Evolutionary conservation across 106 monocot genomes (phyloP).

Genomic region (Acorus gramineus): DNA sequence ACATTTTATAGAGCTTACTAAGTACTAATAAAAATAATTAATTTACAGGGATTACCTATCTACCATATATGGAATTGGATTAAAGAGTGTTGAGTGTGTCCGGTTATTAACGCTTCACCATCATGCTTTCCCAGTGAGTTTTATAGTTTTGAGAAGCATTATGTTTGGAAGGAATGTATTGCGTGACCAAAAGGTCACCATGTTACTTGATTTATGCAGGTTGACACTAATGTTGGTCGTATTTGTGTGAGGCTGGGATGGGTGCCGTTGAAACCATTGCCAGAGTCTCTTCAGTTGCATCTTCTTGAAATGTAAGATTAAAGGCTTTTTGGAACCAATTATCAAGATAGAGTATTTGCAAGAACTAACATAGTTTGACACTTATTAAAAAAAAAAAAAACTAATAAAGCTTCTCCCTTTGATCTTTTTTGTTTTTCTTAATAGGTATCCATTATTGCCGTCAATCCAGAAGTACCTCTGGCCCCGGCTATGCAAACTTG

Average conservation of each 20-base stretch:
- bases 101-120: background rate
- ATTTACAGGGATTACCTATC: background rate
- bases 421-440: background rate
- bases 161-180: background rate
- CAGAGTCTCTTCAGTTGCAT: background rate
- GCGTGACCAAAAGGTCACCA: no score
- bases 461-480: constrained; percentile 47
- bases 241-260: constrained; percentile 7
- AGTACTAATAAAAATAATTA: background rate
- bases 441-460: background rate
- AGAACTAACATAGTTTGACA: background rate
- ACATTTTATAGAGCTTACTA: background rate
- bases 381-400: no score
- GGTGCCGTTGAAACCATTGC: background rate
- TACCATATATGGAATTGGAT: background rate
- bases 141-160: background rate
- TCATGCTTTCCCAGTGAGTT: background rate
- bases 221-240: constrained; percentile 9
- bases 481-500: constrained; percentile 61
- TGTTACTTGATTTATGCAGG: background rate
- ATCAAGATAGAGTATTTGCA: background rate
- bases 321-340: background rate
- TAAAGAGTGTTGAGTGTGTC: background rate
- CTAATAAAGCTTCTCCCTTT: background rate
- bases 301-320: background rate